Percentiles rank a stretch among this genome's conserved stretches.
Evolutionary conservation across 1,284 basidiomycete genomes (phyloP).

Genomic region (Marasmius sp.): DNA sequence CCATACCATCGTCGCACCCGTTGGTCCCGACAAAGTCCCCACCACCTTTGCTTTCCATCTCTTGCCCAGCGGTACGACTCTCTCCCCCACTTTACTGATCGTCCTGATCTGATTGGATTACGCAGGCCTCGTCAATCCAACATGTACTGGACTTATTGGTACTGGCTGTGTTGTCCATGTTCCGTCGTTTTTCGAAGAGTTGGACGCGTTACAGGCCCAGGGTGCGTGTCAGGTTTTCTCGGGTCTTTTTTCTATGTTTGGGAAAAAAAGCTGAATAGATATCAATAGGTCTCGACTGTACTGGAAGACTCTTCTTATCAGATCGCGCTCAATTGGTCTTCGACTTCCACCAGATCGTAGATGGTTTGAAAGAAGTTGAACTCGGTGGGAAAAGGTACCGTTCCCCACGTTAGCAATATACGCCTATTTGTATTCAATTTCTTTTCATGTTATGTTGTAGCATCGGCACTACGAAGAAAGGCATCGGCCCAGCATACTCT

Average conservation of each 20-base stretch:
- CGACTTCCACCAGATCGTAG: conserved; percentile 99
- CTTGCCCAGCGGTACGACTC: conserved; percentile 77
- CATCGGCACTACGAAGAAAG: conserved; percentile 97
- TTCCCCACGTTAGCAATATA: conserved; percentile 4
- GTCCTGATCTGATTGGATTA: neutral
- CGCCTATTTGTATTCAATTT: neutral
- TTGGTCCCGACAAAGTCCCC: conserved; percentile 63
- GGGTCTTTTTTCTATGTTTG: neutral
- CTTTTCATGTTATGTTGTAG: conserved; percentile 34
- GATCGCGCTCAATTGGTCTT: conserved; percentile 97
- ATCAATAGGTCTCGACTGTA: conserved; percentile 78
- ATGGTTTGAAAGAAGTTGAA: conserved; percentile 97
- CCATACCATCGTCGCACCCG: conserved; percentile 93
- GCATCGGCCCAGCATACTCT: conserved; percentile 98
- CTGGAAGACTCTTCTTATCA: conserved; percentile 86
- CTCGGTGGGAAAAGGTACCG: conserved; percentile 83
- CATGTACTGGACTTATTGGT: conserved; percentile 88
- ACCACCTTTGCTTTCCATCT: conserved; percentile 96
- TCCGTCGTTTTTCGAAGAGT: conserved; percentile 93
- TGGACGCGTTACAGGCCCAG: conserved; percentile 85
- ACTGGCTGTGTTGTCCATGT: conserved; percentile 94
- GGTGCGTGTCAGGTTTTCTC: conserved; percentile 47
- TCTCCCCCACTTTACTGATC: neutral
- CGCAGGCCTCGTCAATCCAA: conserved; percentile 86
- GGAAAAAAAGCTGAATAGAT: too few relatives aligned